Base-by-base conservation (phyloP, 176 grass and related monocot species). In the Aegilops tauschii region DNA sequence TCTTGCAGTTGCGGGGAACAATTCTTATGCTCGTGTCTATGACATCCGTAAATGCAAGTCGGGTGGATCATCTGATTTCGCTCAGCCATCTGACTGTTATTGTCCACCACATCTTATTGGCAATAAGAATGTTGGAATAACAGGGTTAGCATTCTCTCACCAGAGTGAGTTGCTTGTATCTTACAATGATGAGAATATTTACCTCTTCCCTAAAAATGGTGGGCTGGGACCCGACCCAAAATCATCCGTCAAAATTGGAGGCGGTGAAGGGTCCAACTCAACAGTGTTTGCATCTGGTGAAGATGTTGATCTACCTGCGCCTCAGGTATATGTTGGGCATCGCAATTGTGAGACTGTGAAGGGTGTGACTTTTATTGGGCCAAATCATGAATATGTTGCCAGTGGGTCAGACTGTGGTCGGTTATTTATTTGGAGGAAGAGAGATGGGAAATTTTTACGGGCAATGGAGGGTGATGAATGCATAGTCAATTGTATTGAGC, bases 341-440 rank as follows among this genome's bases (percentile, higher is more conserved):
- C 71, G 64, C n/a, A 98, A 95, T 82, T 67, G 81, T 91, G 88
- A 95, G 65, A 98, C 96, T 3, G 96, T 98, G 44, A 98, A 98
- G 73, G 90, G 86, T 80, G 93, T 94, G 78, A 86, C 78, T 76
- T 98, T 98, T 36, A 79, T 98, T 78, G 96, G 96, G 58, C 93
- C 91, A 67, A 92, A 92, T 83, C 91, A 94, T 77, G 96, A 98
- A 85, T 95, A 98, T 65, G 86, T 98, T 31, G 84, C 96, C 8
- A 95, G 91, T 88, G 96, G 96, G 73, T 95, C 93, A 70, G 93
- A 95, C 40, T 98, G 96, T 80, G 96, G 96, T 8, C 80, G 91
- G 58, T 75, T 95, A 35, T 98, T 98, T 87, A 93, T 98, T 87
- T 98, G 91, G 96, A 93, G 91, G 82, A 95, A 92, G 86, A 92